Conservation (phyloP, 2,329 filamentous ascomycete species). For the Xylaria sp. region DNA sequence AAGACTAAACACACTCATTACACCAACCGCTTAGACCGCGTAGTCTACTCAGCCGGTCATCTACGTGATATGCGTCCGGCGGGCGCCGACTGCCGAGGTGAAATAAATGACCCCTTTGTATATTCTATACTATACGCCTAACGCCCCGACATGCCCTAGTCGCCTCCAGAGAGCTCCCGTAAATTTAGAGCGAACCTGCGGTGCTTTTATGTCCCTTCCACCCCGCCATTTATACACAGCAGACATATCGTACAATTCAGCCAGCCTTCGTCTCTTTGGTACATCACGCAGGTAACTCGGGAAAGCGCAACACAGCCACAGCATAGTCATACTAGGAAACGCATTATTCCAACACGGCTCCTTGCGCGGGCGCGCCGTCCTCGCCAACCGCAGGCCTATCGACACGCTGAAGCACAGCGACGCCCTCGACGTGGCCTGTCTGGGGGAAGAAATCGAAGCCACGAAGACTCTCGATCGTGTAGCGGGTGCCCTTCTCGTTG, state of each 20-base stretch:
- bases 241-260: not conserved
- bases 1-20: constrained; percentile 34
- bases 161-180: no score
- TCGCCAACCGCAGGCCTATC: constrained; percentile 41
- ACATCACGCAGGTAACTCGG: no score
- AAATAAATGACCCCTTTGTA: not conserved
- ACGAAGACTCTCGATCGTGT: constrained; percentile 86
- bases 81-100: not conserved
- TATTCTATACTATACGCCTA: not conserved
- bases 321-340: no score
- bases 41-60: not conserved
- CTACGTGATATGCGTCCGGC: not conserved
- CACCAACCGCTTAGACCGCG: no score
- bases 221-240: not conserved
- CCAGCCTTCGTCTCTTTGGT: not conserved
- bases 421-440: constrained; percentile 72
- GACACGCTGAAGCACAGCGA: constrained; percentile 66
- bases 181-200: no score
- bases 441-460: constrained; percentile 99
- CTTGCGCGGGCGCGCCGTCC: not conserved
- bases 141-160: no score
- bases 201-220: not conserved
- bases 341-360: not conserved
- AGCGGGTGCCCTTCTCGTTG: constrained; percentile 53
- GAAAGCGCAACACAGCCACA: no score